phyloP scores from a whole-genome alignment of 257 asterid genomes.

The Agastache rugosa region DNA sequence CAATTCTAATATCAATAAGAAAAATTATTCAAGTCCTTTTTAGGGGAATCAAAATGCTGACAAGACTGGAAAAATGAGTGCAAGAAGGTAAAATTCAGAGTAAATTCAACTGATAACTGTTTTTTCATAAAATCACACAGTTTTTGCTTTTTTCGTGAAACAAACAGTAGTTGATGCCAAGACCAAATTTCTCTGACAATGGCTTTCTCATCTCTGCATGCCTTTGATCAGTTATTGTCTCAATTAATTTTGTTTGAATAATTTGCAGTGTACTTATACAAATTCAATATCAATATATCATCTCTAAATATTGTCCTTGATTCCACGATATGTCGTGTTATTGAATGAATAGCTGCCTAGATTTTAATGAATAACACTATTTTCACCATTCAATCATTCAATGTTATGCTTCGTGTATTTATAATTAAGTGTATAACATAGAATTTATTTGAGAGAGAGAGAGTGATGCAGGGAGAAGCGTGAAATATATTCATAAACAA shows the following conservation, averaged over 20 bases:
- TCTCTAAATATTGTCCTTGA: neutral
- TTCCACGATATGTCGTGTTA: neutral
- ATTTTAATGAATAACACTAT: too few relatives aligned
- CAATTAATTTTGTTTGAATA: conserved; percentile 24
- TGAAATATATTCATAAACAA: too few relatives aligned
- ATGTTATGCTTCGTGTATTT: too few relatives aligned
- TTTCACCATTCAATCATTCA: too few relatives aligned
- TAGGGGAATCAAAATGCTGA: neutral
- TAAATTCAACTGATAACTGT: conserved; percentile 33
- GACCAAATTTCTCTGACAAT: conserved; percentile 27
- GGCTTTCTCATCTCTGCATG: too few relatives aligned
- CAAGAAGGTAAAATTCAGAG: conserved; percentile 24
- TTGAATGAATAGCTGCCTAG: neutral
- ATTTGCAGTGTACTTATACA: conserved; percentile 12
- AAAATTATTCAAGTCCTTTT: too few relatives aligned
- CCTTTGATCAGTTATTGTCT: conserved; percentile 38
- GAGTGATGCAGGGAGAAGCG: too few relatives aligned
- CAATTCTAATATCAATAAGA: too few relatives aligned
- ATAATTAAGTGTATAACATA: too few relatives aligned
- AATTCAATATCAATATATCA: conserved; percentile 23
- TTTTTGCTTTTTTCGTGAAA: conserved; percentile 29
- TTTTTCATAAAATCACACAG: conserved; percentile 30
- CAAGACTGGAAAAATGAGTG: neutral
- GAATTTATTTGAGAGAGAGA: too few relatives aligned
- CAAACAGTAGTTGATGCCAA: conserved; percentile 24